These are phyloP conservation scores for Penicillium frequentans DNA, from an alignment of 2,329 filamentous ascomycete species.

Conservation along the genomic window DNA sequence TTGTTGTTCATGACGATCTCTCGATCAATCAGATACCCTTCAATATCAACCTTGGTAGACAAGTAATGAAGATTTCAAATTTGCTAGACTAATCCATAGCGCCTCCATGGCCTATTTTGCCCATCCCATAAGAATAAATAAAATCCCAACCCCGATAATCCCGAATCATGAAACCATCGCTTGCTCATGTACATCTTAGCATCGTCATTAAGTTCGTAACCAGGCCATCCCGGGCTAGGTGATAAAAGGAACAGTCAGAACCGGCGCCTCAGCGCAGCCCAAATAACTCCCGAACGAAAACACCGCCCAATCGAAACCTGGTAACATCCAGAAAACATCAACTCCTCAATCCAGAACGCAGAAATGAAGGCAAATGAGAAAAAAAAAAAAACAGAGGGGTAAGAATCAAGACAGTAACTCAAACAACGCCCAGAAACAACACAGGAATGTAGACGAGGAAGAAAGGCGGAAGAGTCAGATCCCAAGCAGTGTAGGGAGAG, in stretches of 20 bases:
- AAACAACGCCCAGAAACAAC: background rate
- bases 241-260: conserved; percentile 26
- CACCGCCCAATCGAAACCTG: conserved; percentile 21
- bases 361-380: conserved; percentile 4
- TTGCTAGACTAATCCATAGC: conserved; percentile 23
- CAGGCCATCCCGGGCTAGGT: conserved; percentile 31
- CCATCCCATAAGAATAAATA: conserved; percentile 16
- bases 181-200: conserved; percentile 42
- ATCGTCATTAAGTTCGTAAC: conserved; percentile 41
- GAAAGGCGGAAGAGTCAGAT: background rate
- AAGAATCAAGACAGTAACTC: background rate
- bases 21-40: conserved; percentile 25
- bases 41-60: conserved; percentile 2
- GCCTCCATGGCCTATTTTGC: conserved; percentile 15
- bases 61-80: conserved; percentile 18
- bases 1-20: conserved; percentile 1
- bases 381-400: conserved; percentile 6
- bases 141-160: conserved; percentile 18
- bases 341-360: conserved; percentile 23
- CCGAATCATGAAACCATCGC: conserved; percentile 35
- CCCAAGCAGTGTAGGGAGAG: background rate
- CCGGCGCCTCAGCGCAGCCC: conserved; percentile 23
- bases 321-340: conserved; percentile 16
- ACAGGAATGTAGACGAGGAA: background rate
- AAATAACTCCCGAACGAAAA: conserved; percentile 28